Evolutionary conservation across 805 yeast genomes (phyloP).

Genomic region (Kodamaea neixiangensis): DNA sequence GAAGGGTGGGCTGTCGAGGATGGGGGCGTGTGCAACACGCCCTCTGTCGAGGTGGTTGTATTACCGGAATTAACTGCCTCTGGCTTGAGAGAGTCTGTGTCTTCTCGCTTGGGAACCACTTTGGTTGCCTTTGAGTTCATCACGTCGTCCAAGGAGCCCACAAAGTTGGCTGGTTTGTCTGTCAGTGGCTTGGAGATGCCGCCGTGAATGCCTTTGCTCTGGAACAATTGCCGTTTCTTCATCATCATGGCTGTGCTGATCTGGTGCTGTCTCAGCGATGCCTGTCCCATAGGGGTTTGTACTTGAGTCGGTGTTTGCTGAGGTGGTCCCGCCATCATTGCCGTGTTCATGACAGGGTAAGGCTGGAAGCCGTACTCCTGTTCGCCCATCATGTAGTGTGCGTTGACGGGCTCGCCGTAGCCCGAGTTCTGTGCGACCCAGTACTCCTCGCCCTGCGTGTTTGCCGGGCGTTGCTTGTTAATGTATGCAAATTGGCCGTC

Average conservation of each 20-base stretch:
- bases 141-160: constrained; percentile 13
- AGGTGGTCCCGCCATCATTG: constrained; percentile 5
- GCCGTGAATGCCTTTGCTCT: constrained; percentile 9
- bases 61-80: constrained; percentile 4
- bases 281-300: constrained; percentile 11
- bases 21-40: constrained; percentile 16
- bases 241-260: constrained; percentile 36
- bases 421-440: constrained; percentile 16
- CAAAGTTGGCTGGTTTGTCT: constrained; percentile 5
- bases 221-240: constrained; percentile 30
- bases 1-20: constrained; percentile 10
- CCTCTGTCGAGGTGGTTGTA: constrained; percentile 5
- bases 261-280: constrained; percentile 34
- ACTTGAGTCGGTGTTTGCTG: constrained; percentile 7
- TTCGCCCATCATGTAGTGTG: constrained; percentile 14
- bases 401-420: constrained; percentile 13
- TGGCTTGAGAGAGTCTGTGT: constrained; percentile 3
- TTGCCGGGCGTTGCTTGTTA: constrained; percentile 5
- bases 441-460: constrained; percentile 15
- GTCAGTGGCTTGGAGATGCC: constrained; percentile 7
- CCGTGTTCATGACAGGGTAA: constrained; percentile 21
- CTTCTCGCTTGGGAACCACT: constrained; percentile 9
- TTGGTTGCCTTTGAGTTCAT: constrained; percentile 13
- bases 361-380: constrained; percentile 10
- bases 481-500: constrained; percentile 8